Conservation (phyloP, 305 asterid genomes). For the Fraxinus ornus region DNA sequence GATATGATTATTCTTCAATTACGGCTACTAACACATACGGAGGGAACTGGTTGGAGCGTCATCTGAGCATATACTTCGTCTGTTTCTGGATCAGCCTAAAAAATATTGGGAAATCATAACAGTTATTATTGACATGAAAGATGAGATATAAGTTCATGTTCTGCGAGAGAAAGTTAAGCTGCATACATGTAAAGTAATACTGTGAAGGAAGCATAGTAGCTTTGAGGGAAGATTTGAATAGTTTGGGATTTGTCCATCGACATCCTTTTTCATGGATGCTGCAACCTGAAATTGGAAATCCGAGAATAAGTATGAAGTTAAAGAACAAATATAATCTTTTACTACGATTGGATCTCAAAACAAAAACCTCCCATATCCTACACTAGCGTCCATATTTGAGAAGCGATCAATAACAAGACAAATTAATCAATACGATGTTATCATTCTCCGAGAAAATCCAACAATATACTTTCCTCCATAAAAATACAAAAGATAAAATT, state of each 20-base stretch:
- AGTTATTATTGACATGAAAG: neutral
- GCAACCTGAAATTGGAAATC: constrained; percentile 64
- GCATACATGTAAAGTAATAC: constrained; percentile 76
- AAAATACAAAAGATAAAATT: neutral
- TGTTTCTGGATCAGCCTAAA: constrained; percentile 91
- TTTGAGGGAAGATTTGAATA: constrained; percentile 89
- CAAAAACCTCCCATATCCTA: neutral
- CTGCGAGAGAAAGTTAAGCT: neutral
- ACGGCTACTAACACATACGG: constrained; percentile 42
- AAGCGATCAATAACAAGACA: neutral
- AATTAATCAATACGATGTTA: neutral
- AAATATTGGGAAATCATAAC: constrained; percentile 11
- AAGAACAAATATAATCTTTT: neutral
- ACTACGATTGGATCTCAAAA: neutral
- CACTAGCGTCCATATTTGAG: neutral
- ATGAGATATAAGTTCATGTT: neutral
- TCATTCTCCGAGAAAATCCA: neutral
- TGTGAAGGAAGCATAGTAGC: constrained; percentile 78
- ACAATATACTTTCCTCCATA: neutral
- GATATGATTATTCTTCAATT: neutral
- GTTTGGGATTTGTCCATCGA: constrained; percentile 81
- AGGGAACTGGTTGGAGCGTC: constrained; percentile 93
- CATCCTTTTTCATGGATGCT: constrained; percentile 88
- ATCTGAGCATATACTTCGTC: constrained; percentile 94
- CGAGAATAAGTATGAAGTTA: neutral